Evolutionary conservation across 73 alveolate genomes (phyloP).

Genomic region (Tetrahymena borealis): DNA sequence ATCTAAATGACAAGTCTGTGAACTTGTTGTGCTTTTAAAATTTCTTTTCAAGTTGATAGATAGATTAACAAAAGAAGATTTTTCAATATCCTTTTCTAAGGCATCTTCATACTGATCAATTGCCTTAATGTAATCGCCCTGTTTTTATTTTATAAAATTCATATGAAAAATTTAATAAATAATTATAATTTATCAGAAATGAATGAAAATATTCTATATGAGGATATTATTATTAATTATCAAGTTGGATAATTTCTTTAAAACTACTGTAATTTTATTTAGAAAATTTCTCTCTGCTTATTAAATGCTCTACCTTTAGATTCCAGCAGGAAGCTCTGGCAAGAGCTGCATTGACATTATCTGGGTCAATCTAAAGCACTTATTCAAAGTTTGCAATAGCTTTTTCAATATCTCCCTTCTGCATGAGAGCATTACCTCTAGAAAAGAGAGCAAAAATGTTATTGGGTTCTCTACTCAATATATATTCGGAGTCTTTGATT

Average conservation of each 20-base stretch:
- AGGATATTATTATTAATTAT: too few relatives aligned
- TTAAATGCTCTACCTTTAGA: background rate
- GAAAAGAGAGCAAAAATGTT: background rate
- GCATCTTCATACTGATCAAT: background rate
- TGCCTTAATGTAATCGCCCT: background rate
- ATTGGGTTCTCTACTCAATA: background rate
- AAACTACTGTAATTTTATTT: too few relatives aligned
- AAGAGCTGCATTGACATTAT: background rate
- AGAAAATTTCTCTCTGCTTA: too few relatives aligned
- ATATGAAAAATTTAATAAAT: background rate
- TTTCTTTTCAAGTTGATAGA: background rate
- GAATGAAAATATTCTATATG: too few relatives aligned
- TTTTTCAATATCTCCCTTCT: background rate
- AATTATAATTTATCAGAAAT: background rate
- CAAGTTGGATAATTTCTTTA: too few relatives aligned
- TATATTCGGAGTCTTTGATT: background rate
- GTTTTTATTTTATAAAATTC: background rate
- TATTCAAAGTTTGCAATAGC: background rate
- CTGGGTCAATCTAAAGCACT: background rate
- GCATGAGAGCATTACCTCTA: background rate
- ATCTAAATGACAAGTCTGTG: background rate
- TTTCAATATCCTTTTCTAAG: background rate
- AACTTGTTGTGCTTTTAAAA: background rate
- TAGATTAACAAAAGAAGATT: background rate
- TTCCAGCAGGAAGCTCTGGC: background rate